These are phyloP conservation scores for Trypanosoma platydactyli DNA, from an alignment of 208 protist genomes.

Conservation along the genomic window DNA sequence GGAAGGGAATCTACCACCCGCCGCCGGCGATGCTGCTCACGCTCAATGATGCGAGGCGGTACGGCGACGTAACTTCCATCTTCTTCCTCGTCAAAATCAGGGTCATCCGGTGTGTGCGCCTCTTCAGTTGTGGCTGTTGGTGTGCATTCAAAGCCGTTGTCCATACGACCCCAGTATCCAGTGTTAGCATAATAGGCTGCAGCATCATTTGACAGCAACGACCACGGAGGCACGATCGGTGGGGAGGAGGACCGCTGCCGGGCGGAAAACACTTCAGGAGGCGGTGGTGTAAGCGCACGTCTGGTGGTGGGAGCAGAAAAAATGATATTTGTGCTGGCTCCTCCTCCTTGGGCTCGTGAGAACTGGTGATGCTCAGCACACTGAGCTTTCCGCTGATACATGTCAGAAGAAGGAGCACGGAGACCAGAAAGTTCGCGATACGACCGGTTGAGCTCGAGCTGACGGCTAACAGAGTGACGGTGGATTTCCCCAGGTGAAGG, in stretches of 20 bases:
- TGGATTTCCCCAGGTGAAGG: conserved; percentile 5
- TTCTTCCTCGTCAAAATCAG: conserved; percentile 29
- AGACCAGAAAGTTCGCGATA: conserved; percentile 13
- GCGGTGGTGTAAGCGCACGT: neutral
- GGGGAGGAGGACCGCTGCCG: conserved; percentile 3
- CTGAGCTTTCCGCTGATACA: neutral
- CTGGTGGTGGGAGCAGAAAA: neutral
- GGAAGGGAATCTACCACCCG: conserved; percentile 3
- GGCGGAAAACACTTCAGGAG: neutral
- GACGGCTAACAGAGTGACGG: neutral
- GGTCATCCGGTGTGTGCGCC: conserved; percentile 55
- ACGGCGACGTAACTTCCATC: conserved; percentile 30
- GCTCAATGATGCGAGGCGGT: conserved; percentile 84
- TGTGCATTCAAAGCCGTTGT: conserved; percentile 19
- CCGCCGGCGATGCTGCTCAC: conserved; percentile 70
- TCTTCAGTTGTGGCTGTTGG: conserved; percentile 84
- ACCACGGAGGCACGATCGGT: neutral
- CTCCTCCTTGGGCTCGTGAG: neutral
- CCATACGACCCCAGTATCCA: conserved; percentile 22
- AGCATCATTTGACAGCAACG: neutral
- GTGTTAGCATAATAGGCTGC: neutral
- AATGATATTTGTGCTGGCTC: neutral
- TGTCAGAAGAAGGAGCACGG: conserved; percentile 6
- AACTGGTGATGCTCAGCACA: neutral
- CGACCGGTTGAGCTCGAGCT: neutral